Evolutionary conservation across 805 yeast genomes (phyloP).

Genomic region (Wickerhamiella azyma): DNA sequence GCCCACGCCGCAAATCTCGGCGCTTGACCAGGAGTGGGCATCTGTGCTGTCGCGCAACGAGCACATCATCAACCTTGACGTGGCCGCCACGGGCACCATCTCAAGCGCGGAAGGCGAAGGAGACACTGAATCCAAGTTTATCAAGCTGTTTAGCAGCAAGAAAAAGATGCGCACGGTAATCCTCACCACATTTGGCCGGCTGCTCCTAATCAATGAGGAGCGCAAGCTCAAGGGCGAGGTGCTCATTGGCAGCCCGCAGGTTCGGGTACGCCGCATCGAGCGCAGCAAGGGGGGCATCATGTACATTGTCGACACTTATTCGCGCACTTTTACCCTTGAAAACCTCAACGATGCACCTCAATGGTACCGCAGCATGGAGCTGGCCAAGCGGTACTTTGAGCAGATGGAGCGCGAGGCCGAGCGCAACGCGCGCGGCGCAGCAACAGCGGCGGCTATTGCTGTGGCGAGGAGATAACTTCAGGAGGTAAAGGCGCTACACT

Average conservation of each 20-base stretch:
- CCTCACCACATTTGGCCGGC: constrained; percentile 26
- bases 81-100: constrained; percentile 22
- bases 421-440: constrained; percentile 23
- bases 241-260: constrained; percentile 24
- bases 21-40: constrained; percentile 38
- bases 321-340: constrained; percentile 23
- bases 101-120: constrained; percentile 13
- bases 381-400: constrained; percentile 21
- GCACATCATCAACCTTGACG: constrained; percentile 34
- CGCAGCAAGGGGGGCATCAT: constrained; percentile 17
- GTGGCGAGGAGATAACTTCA: constrained; percentile 16
- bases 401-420: constrained; percentile 22
- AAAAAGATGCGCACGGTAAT: constrained; percentile 22
- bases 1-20: constrained; percentile 29
- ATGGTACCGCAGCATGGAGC: constrained; percentile 25
- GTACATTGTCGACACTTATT: constrained; percentile 23
- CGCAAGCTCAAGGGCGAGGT: constrained; percentile 23
- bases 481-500: not conserved
- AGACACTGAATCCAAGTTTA: constrained; percentile 14
- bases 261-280: constrained; percentile 18
- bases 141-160: constrained; percentile 21
- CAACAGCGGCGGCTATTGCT: constrained; percentile 26
- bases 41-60: constrained; percentile 34
- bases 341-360: constrained; percentile 19
- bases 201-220: constrained; percentile 24